Percentiles rank a stretch among this genome's conserved stretches.
These are phyloP conservation scores for Mycena olivaceomarginata DNA, from an alignment of 768 basidiomycete species.

Conservation along the genomic window DNA sequence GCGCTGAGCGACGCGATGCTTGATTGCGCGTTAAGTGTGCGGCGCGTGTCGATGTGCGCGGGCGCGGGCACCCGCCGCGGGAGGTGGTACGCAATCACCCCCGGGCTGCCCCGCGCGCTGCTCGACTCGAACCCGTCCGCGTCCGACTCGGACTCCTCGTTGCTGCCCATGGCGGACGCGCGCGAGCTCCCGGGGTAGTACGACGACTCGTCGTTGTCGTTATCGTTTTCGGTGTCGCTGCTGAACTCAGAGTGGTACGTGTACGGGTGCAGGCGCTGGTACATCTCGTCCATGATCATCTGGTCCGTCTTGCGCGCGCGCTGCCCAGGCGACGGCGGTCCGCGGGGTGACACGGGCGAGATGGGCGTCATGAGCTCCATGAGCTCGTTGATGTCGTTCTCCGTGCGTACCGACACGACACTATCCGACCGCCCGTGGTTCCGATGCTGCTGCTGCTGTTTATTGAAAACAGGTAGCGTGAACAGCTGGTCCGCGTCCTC, in stretches of 20 bases:
- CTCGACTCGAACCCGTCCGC: conserved; percentile 2
- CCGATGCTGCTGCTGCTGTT: conserved; percentile 11
- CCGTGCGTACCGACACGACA: conserved; percentile 67
- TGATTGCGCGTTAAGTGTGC: not conserved
- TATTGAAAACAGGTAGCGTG: conserved; percentile 50
- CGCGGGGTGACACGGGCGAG: conserved; percentile 47
- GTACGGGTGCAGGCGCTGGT: conserved; percentile 16
- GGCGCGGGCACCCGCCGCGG: conserved; percentile 27
- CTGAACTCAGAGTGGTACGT: not conserved
- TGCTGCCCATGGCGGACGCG: conserved; percentile 13
- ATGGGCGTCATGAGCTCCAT: conserved; percentile 62
- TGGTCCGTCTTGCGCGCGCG: conserved; percentile 33
- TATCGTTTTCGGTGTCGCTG: not conserved
- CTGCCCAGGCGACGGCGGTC: conserved; percentile 10
- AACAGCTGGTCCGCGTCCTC: conserved; percentile 41
- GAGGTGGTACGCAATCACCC: conserved; percentile 36
- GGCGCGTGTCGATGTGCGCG: conserved; percentile 5
- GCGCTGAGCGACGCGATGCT: no score
- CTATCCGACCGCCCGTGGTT: conserved; percentile 60
- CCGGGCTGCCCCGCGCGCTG: conserved; percentile 1
- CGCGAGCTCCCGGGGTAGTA: conserved; percentile 35
- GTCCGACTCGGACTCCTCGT: conserved; percentile 39
- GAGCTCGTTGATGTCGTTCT: conserved; percentile 70
- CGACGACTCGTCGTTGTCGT: conserved; percentile 20
- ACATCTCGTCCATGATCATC: conserved; percentile 44